phyloP scores from a whole-genome alignment of 129 eudicot genomes.

The Logfia minima region DNA sequence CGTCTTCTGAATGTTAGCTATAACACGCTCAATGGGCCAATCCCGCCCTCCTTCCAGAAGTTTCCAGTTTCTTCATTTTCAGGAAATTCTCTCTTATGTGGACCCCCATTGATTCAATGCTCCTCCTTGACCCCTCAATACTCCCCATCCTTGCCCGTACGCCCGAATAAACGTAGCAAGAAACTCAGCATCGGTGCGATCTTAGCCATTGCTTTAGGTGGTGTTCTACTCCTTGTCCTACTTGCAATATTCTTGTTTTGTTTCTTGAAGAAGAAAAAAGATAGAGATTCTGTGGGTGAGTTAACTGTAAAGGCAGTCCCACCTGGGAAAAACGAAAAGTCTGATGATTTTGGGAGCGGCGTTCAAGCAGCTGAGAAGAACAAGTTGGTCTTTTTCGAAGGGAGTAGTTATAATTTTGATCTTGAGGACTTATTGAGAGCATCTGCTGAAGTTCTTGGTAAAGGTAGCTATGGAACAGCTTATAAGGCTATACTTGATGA shows the following conservation, averaged over 20 bases:
- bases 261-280: conserved; percentile 51
- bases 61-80: conserved; percentile 69
- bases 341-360: conserved; percentile 86
- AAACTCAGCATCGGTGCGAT: conserved; percentile 49
- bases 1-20: conserved; percentile 57
- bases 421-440: conserved; percentile 96
- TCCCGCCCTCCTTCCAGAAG: conserved; percentile 60
- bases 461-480: conserved; percentile 84
- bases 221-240: conserved; percentile 37
- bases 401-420: conserved; percentile 68
- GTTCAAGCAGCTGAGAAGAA: conserved; percentile 84
- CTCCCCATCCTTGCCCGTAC: conserved; percentile 31
- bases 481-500: conserved; percentile 86
- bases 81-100: conserved; percentile 71
- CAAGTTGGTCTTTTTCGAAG: conserved; percentile 71
- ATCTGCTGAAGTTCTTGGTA: conserved; percentile 96
- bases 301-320: conserved; percentile 50
- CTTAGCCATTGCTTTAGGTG: conserved; percentile 57
- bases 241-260: conserved; percentile 39
- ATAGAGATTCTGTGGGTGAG: conserved; percentile 28
- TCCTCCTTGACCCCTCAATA: conserved; percentile 25
- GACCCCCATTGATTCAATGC: conserved; percentile 56
- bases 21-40: conserved; percentile 62
- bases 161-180: conserved; percentile 31
- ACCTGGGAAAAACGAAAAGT: conserved; percentile 53